These are phyloP conservation scores for Sporisorium exsertum DNA, from an alignment of 1,284 basidiomycete genomes.

Conservation along the genomic window DNA sequence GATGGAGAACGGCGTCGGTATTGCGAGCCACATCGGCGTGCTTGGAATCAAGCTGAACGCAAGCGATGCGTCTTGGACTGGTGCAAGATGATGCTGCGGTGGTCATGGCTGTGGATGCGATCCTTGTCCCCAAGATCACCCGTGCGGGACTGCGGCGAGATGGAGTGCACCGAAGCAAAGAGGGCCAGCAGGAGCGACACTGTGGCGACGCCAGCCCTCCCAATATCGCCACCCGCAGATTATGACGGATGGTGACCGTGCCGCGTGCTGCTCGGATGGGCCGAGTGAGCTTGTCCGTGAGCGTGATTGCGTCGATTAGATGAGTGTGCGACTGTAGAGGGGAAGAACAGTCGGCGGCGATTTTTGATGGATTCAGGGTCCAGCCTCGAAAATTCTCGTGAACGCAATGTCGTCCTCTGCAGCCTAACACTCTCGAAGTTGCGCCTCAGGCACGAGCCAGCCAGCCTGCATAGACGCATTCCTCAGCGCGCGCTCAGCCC, in stretches of 20 bases:
- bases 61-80: constrained; percentile 40
- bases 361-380: too few species aligned
- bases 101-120: neutral
- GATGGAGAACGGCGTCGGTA: constrained; percentile 21
- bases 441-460: too few species aligned
- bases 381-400: too few species aligned
- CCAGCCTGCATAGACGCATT: constrained; percentile 16
- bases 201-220: constrained; percentile 6
- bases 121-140: neutral
- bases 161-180: neutral
- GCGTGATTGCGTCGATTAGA: too few species aligned
- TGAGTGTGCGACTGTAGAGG: too few species aligned
- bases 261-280: neutral
- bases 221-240: neutral
- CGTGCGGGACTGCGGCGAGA: neutral
- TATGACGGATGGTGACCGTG: neutral
- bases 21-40: constrained; percentile 42
- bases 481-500: neutral
- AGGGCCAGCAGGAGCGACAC: neutral
- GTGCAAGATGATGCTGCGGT: neutral
- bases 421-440: too few species aligned
- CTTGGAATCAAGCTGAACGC: constrained; percentile 54
- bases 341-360: too few species aligned
- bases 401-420: too few species aligned
- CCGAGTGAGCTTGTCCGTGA: neutral